Base-by-base conservation (phyloP, 352 stramenopile genomes). In the Pythium sp. region DNA sequence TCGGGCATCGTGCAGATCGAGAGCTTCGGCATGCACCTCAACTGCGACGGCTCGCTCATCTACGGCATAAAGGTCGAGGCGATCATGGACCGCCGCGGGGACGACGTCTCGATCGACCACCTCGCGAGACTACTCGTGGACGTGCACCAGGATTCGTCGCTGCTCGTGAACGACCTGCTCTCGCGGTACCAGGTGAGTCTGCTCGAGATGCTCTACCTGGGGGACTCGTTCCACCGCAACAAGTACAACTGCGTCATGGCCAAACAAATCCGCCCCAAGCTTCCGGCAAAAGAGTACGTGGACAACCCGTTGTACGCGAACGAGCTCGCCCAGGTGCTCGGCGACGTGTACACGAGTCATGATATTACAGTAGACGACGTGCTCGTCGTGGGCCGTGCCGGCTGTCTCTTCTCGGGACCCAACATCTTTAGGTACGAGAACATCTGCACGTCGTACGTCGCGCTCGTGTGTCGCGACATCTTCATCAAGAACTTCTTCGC, bases 401-500 rank as follows among this genome's bases (percentile, higher is more conserved):
- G 97, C 1, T 89, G 98, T 43, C 72, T 99, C 15, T 87, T 99
- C 55, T 97, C 90, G 9, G 97, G 97, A 0, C 97, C 97, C 0
- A 98, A 98, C 70, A 93, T 95, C n/a, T 89, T 97, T 43, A 91
- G 98, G 61, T 97, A 98, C 74, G 97, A 99, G 73, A 86, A 92
- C 38, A 77, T 99, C 6, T 86, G 99, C 51, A 98, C 95, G 62
- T 90, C 91, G 28, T 99, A 98, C 76, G 77, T 99, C 22, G 92
- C 96, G 36, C 96, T 99, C 65, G 95, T 98, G 59, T 98, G 90
- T 64, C 96, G 98, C 54, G 97, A 99, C 76, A 95, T 99, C 12
- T 99, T 99, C 68, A 89, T 98, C 70, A 93, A 98, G 72, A 99
- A 99, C 70, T 99, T 98, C 73, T 99, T 99, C 62, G 95, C 95